Base-by-base conservation (phyloP, 2,329 filamentous ascomycete species). In the Claviceps purpurea region DNA sequence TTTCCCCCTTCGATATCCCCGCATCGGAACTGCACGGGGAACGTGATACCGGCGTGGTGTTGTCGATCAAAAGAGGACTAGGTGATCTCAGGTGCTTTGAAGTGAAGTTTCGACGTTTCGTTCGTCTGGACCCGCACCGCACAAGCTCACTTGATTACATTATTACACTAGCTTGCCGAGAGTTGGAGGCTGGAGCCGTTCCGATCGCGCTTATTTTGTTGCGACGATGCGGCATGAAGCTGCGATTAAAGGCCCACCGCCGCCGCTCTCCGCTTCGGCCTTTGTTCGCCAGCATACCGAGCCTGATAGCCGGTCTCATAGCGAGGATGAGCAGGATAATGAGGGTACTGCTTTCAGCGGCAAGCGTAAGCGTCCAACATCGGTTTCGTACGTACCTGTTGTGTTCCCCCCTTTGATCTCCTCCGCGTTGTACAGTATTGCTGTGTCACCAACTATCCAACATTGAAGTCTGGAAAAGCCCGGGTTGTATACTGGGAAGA, bases 351-450 rank as follows among this genome's bases (percentile, higher is more conserved):
- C 59, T 55, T 62, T 61, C 53, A 60, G 58, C 22, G 64, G 75
- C 54, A 82, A 82, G 65, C 75, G 79, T 56, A 82, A 81, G 64
- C 72, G 79, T 54, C 76, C 77, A 54, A 72, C 80, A 49, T 80
- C 78, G 54, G 78, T 81, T 55, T 81, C 78, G 78, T 81, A 73
- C 57, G 60, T 61, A 52, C 55, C 56, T 45, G 20, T 38, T 4
- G 14, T 42, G 14, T 26, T n/a, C 38, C 3, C 10, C 20, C 7
- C 26, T 11, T 34, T 34, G 30, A 4, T 34, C 42, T 47, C 47
- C 30, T 49, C 26, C 55, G 44, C 52, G n/a, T 40, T 16, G 14
- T 40, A n/a, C 38, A 40, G 14, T 16, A n/a, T 14, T 40, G 39
- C 39, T 40, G n/a, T 14, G 4, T 34, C 30, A 34, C 30, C 30